These are phyloP conservation scores for Yarrowia sp. DNA, from an alignment of 805 yeast species.

Conservation along the genomic window DNA sequence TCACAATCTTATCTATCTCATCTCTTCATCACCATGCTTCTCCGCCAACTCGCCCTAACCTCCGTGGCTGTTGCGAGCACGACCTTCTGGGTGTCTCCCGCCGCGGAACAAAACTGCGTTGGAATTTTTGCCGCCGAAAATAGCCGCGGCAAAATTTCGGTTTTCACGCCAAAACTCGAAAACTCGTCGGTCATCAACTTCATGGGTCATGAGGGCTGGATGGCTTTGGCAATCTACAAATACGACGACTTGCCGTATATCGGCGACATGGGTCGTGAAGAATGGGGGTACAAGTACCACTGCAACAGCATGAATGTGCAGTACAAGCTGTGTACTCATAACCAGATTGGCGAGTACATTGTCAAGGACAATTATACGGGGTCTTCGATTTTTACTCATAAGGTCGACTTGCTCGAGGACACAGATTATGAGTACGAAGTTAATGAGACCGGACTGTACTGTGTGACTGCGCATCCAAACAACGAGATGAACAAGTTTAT, in stretches of 20 bases:
- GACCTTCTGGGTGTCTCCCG: slow-evolving; percentile 17
- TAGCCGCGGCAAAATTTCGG: background rate
- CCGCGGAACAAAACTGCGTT: slow-evolving; percentile 17
- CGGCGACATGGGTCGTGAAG: slow-evolving; percentile 12
- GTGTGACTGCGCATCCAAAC: slow-evolving; percentile 31
- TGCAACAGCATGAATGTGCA: slow-evolving; percentile 32
- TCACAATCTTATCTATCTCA: slow-evolving; percentile 19
- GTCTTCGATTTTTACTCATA: slow-evolving; percentile 18
- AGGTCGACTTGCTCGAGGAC: slow-evolving; percentile 9
- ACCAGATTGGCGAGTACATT: slow-evolving; percentile 31
- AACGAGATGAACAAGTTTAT: slow-evolving; percentile 19
- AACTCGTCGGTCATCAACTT: slow-evolving; percentile 21
- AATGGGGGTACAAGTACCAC: slow-evolving; percentile 37
- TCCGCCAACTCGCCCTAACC: background rate
- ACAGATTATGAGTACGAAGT: background rate
- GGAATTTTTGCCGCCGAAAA: slow-evolving; percentile 7
- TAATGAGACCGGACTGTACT: slow-evolving; percentile 21
- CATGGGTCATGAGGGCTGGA: slow-evolving; percentile 39
- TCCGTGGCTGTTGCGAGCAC: background rate
- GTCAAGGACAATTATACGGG: slow-evolving; percentile 29
- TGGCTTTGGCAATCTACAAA: slow-evolving; percentile 28
- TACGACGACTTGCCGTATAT: slow-evolving; percentile 16
- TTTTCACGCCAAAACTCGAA: background rate
- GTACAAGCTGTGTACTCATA: slow-evolving; percentile 29
- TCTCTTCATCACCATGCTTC: background rate